Evolutionary conservation across 1,284 basidiomycete genomes (phyloP), one percentile per base, ranked within the genome.

Genomic region (Polyporus tsugae): DNA sequence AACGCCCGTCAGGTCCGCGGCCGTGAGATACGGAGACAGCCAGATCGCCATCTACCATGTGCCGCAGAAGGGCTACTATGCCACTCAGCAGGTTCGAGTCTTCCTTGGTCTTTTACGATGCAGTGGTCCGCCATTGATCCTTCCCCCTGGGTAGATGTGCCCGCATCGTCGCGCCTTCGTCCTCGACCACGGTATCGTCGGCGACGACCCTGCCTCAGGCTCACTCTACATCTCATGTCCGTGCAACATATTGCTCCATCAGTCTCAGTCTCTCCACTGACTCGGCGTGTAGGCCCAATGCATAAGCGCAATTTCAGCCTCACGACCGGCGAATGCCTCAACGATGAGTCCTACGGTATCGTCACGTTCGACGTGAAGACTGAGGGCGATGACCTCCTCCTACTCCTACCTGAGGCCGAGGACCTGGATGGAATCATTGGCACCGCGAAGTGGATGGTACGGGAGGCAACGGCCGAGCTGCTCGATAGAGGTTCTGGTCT

Each of bases 281-380:
- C 6, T 22, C 15, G 13, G 33, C 25, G 4, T 53, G 9, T 73
- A 74, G 90, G 91, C 75, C 91, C 91, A 0, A 80, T 93, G 67
- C 91, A 92, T 80, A 94, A 94, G 79, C 84, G 89, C 25, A 92
- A 92, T 79, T 93, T 89, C 78, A 81, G 84, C 11, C 82, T 93
- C 44, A 81, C 82, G 11, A 82, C 82, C 4, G 91, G 91, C 2
- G 82, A 84, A 62, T 92, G 90, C 75, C 79, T 89, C 53, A 91
- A 89, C 74, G 91, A 93, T 74, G 76, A 80, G 36, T 85, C 90
- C 10, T 93, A 89, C 79, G 84, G 84, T 63, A 89, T 94, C 68
- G 81, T 92, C 70, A 80, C 89, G 0, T 94, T 94, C 71, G 87
- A 92, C 53, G 86, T 87, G 33, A 84, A 84, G 58, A 79, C 82